phyloP scores from a whole-genome alignment of 768 basidiomycete species.

The Suillus bovinus region DNA sequence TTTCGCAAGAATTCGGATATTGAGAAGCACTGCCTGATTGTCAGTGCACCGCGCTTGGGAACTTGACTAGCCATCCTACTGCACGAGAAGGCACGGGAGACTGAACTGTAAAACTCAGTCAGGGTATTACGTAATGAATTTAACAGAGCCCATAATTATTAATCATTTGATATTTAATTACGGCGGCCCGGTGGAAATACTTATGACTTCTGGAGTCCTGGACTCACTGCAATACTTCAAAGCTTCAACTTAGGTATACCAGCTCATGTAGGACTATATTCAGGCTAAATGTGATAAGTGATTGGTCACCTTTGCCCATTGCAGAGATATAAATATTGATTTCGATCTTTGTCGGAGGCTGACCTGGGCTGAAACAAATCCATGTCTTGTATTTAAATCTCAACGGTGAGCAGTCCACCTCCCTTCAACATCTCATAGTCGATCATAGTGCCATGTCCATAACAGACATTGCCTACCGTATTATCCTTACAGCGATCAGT shows the following conservation, averaged over 20 bases:
- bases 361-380: not conserved
- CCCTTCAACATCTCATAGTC: not conserved
- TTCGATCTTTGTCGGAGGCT: slow-evolving; percentile 1
- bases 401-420: not conserved
- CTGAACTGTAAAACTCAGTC: too few species aligned
- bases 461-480: not conserved
- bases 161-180: too few species aligned
- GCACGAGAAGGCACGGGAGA: too few species aligned
- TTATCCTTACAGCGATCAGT: not conserved
- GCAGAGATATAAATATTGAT: not conserved
- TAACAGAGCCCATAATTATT: too few species aligned
- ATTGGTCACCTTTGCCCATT: not conserved
- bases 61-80: too few species aligned
- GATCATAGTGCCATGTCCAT: not conserved
- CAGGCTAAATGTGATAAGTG: not conserved
- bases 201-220: too few species aligned
- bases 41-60: too few species aligned
- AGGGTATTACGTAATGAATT: too few species aligned
- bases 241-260: not conserved
- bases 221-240: too few species aligned
- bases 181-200: too few species aligned
- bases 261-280: not conserved
- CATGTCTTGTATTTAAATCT: not conserved
- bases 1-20: too few species aligned
- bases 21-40: too few species aligned